Conservation (phyloP, 495 filamentous ascomycete species). For the Lophiostoma macrostomum region DNA sequence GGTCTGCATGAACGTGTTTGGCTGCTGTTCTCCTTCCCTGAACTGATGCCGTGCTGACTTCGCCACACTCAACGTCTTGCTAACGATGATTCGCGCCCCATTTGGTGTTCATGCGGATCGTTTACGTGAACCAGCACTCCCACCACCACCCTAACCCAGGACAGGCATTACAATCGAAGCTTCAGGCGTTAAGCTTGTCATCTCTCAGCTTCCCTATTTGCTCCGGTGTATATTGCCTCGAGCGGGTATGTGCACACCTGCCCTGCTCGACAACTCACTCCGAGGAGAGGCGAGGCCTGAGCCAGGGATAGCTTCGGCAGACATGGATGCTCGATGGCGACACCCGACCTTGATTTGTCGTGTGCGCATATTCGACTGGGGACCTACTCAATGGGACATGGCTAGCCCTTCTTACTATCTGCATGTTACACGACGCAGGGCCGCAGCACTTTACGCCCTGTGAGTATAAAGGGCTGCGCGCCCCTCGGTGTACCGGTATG, state of each 20-base stretch:
- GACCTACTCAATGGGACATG: slow-evolving; percentile 23
- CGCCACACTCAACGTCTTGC: not conserved
- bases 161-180: not conserved
- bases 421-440: not conserved
- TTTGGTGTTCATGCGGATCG: not conserved
- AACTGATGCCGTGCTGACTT: too few relatives aligned
- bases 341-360: not conserved
- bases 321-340: not conserved
- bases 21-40: not conserved
- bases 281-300: slow-evolving; percentile 5
- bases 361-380: not conserved
- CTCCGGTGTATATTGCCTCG: slow-evolving; percentile 13
- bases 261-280: slow-evolving; percentile 4
- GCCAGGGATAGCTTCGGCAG: slow-evolving; percentile 3
- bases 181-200: not conserved
- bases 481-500: too few relatives aligned
- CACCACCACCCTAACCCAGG: slow-evolving; percentile 1
- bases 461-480: slow-evolving; percentile 6
- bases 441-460: not conserved
- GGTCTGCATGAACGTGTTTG: not conserved
- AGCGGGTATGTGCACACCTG: slow-evolving; percentile 4
- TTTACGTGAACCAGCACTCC: not conserved
- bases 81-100: not conserved
- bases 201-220: slow-evolving; percentile 15
- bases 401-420: not conserved